A percentile compares a stretch with the other conserved stretches of the same genome.
Evolutionary conservation across 495 filamentous ascomycete genomes (phyloP).

Genomic region (Tuber magnatum): DNA sequence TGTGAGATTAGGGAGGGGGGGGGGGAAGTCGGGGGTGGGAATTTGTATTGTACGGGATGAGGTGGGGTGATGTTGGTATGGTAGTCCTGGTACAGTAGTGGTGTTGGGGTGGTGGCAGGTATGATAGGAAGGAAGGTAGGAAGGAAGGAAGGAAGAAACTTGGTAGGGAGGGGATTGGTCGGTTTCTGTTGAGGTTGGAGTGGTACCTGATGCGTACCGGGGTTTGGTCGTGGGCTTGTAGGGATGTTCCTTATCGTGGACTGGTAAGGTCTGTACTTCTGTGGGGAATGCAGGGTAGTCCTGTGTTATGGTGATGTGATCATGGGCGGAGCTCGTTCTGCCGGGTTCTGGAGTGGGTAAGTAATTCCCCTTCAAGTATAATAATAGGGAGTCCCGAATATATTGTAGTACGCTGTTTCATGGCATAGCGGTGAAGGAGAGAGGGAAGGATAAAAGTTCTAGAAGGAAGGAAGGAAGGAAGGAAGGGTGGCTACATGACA

Average conservation of each 20-base stretch:
- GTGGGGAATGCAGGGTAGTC: neutral
- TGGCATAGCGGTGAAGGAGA: neutral
- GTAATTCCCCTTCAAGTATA: neutral
- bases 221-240: neutral
- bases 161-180: neutral
- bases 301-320: neutral
- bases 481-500: neutral
- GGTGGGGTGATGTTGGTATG: neutral
- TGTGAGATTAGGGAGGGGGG: neutral
- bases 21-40: neutral
- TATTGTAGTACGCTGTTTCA: neutral
- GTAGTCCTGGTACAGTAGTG: neutral
- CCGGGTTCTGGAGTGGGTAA: neutral
- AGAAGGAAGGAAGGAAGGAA: neutral
- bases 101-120: neutral
- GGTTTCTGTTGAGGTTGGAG: neutral
- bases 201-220: neutral
- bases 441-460: neutral
- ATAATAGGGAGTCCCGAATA: neutral
- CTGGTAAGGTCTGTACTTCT: neutral
- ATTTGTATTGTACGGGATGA: neutral
- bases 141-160: no score
- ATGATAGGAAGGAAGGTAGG: neutral
- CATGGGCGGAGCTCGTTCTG: neutral
- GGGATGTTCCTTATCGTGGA: neutral